Evolutionary conservation across 805 yeast genomes (phyloP).

Genomic region (Candida arabinofermentans): DNA sequence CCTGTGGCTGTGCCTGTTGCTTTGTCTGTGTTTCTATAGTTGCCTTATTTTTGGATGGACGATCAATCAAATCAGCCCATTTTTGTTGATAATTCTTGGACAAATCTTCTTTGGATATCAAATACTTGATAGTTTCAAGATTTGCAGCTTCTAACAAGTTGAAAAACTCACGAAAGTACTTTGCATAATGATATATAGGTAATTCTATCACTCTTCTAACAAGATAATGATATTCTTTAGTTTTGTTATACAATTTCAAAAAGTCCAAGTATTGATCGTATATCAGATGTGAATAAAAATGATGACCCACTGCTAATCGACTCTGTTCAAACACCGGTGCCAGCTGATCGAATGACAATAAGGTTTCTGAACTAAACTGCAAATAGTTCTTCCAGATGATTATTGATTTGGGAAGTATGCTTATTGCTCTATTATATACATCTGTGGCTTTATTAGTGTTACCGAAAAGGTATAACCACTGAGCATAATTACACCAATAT

Average conservation of each 20-base stretch:
- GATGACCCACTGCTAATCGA: slow-evolving; percentile 45
- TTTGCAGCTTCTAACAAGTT: slow-evolving; percentile 33
- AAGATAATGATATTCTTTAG: slow-evolving; percentile 36
- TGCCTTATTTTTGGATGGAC: neutral
- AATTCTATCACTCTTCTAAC: slow-evolving; percentile 49
- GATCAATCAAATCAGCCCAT: slow-evolving; percentile 24
- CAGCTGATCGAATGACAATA: slow-evolving; percentile 30
- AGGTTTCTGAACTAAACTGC: slow-evolving; percentile 33
- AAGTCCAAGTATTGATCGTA: slow-evolving; percentile 48
- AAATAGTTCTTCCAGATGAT: slow-evolving; percentile 50
- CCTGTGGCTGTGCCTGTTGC: slow-evolving; percentile 6
- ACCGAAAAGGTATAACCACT: slow-evolving; percentile 43
- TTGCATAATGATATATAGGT: slow-evolving; percentile 51
- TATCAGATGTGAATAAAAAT: slow-evolving; percentile 47
- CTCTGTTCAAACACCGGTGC: slow-evolving; percentile 42
- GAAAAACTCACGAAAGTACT: slow-evolving; percentile 39
- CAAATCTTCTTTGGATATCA: slow-evolving; percentile 24
- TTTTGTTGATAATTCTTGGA: slow-evolving; percentile 10
- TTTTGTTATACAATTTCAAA: slow-evolving; percentile 27
- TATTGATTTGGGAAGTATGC: slow-evolving; percentile 39
- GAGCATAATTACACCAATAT: slow-evolving; percentile 57
- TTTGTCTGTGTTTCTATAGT: neutral
- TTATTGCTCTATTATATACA: slow-evolving; percentile 38
- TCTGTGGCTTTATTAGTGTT: slow-evolving; percentile 33
- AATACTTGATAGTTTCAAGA: slow-evolving; percentile 22